Conservation (phyloP, 805 yeast genomes). For the Candida piceae region DNA sequence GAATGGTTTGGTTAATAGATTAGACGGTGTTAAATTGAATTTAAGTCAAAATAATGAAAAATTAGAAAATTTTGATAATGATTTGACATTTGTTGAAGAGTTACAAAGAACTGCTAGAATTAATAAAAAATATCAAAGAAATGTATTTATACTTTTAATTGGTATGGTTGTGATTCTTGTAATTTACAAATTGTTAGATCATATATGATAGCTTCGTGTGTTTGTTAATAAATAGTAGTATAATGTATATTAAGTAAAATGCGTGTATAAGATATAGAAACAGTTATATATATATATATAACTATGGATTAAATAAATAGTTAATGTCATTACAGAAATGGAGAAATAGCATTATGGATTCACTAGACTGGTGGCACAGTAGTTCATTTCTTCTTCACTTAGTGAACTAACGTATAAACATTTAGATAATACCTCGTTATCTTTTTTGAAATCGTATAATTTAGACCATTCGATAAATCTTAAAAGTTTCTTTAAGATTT, state of each 20-base stretch:
- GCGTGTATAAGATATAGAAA: too few relatives aligned
- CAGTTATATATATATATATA: too few relatives aligned
- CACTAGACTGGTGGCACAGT: slow-evolving; percentile 26
- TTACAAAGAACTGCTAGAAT: slow-evolving; percentile 14
- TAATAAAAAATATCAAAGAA: slow-evolving; percentile 9
- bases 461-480: slow-evolving; percentile 84
- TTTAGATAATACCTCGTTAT: slow-evolving; percentile 68
- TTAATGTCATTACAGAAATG: neutral
- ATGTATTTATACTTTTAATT: slow-evolving; percentile 5
- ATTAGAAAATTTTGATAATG: slow-evolving; percentile 17
- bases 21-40: slow-evolving; percentile 20
- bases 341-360: slow-evolving; percentile 7
- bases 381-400: slow-evolving; percentile 64
- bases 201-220: too few relatives aligned
- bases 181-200: slow-evolving; percentile 4
- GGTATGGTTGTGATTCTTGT: slow-evolving; percentile 8
- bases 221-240: too few relatives aligned
- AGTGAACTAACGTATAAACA: slow-evolving; percentile 77
- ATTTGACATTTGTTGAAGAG: slow-evolving; percentile 15
- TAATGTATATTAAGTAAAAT: too few relatives aligned
- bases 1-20: slow-evolving; percentile 24
- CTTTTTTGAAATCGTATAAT: slow-evolving; percentile 50
- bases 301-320: too few relatives aligned
- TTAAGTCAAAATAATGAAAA: slow-evolving; percentile 19
- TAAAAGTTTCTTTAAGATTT: slow-evolving; percentile 68